phyloP scores from a whole-genome alignment of 805 yeast species.

The Metschnikowia dekortorum region DNA sequence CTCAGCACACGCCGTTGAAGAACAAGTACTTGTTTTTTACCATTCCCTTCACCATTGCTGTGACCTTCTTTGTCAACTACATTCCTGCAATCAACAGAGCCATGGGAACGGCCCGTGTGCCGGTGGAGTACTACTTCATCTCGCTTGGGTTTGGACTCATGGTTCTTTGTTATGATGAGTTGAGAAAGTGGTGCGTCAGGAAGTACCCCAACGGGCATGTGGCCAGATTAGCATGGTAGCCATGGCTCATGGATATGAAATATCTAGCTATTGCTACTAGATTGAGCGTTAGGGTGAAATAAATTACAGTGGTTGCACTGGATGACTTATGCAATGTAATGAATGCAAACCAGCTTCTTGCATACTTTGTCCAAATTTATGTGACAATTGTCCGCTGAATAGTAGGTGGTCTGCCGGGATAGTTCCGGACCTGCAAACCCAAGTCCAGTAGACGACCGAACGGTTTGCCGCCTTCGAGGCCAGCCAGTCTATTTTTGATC shows the following conservation, averaged over 20 bases:
- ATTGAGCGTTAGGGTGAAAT: not conserved
- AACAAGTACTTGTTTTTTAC: constrained; percentile 33
- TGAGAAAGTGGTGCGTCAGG: constrained; percentile 35
- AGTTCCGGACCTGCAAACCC: too few species aligned
- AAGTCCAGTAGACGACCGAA: too few species aligned
- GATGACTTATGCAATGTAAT: too few species aligned
- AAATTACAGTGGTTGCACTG: too few species aligned
- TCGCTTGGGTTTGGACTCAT: constrained; percentile 42
- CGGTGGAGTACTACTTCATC: constrained; percentile 44
- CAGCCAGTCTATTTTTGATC: too few species aligned
- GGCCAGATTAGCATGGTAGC: constrained; percentile 41
- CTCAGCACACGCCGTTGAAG: constrained; percentile 37
- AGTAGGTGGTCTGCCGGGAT: too few species aligned
- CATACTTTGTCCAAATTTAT: too few species aligned
- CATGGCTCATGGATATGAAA: too few species aligned
- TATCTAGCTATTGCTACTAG: too few species aligned
- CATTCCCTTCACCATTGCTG: constrained; percentile 30
- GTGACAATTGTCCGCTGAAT: too few species aligned
- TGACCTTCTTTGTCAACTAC: constrained; percentile 41
- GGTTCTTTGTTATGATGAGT: constrained; percentile 40
- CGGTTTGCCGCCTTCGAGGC: too few species aligned
- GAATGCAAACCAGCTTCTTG: too few species aligned
- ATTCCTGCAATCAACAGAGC: constrained; percentile 35
- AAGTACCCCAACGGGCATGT: constrained; percentile 33
- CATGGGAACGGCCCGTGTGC: constrained; percentile 35